Evolutionary conservation across 1,284 basidiomycete genomes (phyloP).

Genomic region (Hymenochaete sp.): DNA sequence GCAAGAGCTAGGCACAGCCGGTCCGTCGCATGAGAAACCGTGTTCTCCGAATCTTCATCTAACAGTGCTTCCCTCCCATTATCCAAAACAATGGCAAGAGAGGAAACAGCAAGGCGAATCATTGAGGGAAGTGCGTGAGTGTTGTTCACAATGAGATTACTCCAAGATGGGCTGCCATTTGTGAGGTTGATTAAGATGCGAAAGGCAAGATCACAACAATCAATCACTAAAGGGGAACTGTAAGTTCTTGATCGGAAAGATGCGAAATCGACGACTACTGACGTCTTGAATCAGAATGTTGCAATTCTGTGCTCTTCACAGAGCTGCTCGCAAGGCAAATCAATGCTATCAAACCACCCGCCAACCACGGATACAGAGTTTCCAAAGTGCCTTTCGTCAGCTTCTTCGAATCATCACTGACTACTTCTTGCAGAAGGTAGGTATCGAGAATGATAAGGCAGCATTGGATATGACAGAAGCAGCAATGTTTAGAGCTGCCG

Average conservation of each 20-base stretch:
- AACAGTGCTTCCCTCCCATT: too few relatives aligned
- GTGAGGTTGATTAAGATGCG: conserved; percentile 63
- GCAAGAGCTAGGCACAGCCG: conserved; percentile 61
- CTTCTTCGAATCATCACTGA: conserved; percentile 6
- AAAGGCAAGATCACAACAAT: conserved; percentile 47
- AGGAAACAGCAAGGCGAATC: conserved; percentile 35
- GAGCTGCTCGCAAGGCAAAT: conserved; percentile 35
- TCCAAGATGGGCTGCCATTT: conserved; percentile 50
- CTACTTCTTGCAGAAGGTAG: conserved; percentile 37
- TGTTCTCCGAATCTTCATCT: conserved; percentile 21
- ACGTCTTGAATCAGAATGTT: conserved; percentile 1
- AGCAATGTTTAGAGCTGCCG: too few relatives aligned
- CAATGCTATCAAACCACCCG: conserved; percentile 38
- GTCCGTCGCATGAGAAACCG: conserved; percentile 41
- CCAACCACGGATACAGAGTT: conserved; percentile 14
- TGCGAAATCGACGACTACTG: conserved; percentile 1
- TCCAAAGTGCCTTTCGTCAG: conserved; percentile 1
- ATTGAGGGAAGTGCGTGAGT: conserved; percentile 38
- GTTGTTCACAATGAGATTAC: conserved; percentile 36
- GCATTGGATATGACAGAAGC: conserved; percentile 42
- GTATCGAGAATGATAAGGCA: conserved; percentile 55
- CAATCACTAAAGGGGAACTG: conserved; percentile 28
- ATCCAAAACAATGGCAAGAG: conserved; percentile 23
- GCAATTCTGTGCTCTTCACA: conserved; percentile 21
- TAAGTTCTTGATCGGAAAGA: neutral